Conservation (phyloP, 1,139 yeast genomes). For the Geotrichum macrosporum region DNA sequence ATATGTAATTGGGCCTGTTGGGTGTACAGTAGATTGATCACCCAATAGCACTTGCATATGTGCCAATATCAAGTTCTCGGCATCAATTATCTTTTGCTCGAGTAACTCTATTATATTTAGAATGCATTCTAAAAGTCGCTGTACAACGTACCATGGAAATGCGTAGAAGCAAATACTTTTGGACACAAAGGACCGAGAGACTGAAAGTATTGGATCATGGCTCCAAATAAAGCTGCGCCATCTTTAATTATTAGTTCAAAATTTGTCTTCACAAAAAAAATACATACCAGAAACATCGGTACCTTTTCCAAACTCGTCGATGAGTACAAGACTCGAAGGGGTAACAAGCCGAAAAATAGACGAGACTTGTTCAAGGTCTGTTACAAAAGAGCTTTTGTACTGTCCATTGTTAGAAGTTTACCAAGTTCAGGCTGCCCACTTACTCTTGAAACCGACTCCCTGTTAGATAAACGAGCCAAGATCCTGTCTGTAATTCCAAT, state of each 20-base stretch:
- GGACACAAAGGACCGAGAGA: slow-evolving; percentile 29
- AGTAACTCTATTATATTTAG: slow-evolving; percentile 14
- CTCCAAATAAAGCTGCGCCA: slow-evolving; percentile 46
- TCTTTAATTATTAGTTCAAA: slow-evolving; percentile 31
- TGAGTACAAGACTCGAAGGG: slow-evolving; percentile 40
- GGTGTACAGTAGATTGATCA: slow-evolving; percentile 11
- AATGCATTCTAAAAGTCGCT: slow-evolving; percentile 13
- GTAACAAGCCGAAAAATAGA: slow-evolving; percentile 41
- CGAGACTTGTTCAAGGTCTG: slow-evolving; percentile 46
- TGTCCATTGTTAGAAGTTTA: not conserved
- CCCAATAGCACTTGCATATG: slow-evolving; percentile 27
- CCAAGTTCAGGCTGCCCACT: not conserved
- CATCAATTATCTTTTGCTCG: slow-evolving; percentile 16
- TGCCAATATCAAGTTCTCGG: slow-evolving; percentile 16
- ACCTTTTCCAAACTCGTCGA: slow-evolving; percentile 54
- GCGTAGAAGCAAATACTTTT: slow-evolving; percentile 42
- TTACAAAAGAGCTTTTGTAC: slow-evolving; percentile 46
- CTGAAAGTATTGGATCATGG: slow-evolving; percentile 36
- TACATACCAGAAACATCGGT: slow-evolving; percentile 37
- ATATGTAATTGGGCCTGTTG: slow-evolving; percentile 21
- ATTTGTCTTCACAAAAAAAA: not conserved
- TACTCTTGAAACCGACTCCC: slow-evolving; percentile 42
- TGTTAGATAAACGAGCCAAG: slow-evolving; percentile 43
- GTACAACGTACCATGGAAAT: slow-evolving; percentile 39
- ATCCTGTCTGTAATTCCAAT: slow-evolving; percentile 46